Percentiles rank a stretch among this genome's conserved stretches.
phyloP scores from a whole-genome alignment of 441 rosid species.

The Kokia cookei region DNA sequence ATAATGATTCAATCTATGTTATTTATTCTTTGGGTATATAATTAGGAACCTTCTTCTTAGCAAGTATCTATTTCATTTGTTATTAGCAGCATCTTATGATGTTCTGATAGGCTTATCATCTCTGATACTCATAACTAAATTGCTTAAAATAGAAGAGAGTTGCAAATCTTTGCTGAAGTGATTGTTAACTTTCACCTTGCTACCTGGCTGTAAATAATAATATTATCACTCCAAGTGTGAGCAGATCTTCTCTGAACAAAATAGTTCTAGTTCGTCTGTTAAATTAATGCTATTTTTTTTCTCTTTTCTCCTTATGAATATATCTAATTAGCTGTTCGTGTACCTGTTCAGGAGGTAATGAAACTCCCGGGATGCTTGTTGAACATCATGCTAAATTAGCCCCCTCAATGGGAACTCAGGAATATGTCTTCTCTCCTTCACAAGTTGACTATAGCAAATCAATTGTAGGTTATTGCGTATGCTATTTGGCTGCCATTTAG shows the following conservation, averaged over 20 bases:
- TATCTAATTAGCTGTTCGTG: slow-evolving; percentile 5
- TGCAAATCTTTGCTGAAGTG: neutral
- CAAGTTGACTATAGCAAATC: slow-evolving; percentile 41
- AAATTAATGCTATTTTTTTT: neutral
- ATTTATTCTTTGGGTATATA: neutral
- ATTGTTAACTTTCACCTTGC: neutral
- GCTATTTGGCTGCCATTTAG: slow-evolving; percentile 2
- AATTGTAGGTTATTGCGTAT: slow-evolving; percentile 20
- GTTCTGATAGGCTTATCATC: neutral
- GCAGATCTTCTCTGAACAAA: neutral
- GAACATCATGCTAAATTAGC: slow-evolving; percentile 31
- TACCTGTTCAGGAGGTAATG: slow-evolving; percentile 38
- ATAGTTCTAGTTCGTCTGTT: neutral
- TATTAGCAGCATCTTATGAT: neutral
- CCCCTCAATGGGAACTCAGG: slow-evolving; percentile 36
- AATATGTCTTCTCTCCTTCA: slow-evolving; percentile 34
- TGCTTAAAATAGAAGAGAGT: neutral
- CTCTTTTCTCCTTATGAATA: neutral
- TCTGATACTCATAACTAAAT: neutral
- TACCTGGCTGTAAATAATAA: neutral
- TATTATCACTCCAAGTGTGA: neutral
- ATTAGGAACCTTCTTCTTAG: neutral
- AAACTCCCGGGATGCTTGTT: slow-evolving; percentile 28
- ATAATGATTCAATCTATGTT: neutral
- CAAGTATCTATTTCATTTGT: neutral